Conservation (phyloP, 2,329 filamentous ascomycete genomes). For the Penicillium hesseltinei region DNA sequence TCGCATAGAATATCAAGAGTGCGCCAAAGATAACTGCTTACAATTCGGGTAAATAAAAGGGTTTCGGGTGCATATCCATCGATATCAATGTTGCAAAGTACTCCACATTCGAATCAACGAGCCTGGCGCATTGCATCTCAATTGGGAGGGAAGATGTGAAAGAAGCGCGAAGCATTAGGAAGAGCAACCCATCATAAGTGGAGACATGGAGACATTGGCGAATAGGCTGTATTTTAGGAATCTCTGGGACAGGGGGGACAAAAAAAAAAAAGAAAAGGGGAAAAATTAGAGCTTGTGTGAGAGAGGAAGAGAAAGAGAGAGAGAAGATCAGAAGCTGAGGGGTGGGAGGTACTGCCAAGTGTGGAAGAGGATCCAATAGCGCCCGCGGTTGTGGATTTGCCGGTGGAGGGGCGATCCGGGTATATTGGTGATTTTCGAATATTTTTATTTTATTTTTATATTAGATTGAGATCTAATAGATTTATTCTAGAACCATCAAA, state of each 20-base stretch:
- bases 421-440: background rate
- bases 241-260: no score
- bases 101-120: slow-evolving; percentile 1
- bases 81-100: background rate
- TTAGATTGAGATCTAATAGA: background rate
- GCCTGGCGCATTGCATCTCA: slow-evolving; percentile 8
- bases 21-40: background rate
- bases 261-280: background rate
- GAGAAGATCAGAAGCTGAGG: slow-evolving; percentile 16
- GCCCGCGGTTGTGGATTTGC: slow-evolving; percentile 11
- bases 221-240: background rate
- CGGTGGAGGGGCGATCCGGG: slow-evolving; percentile 11
- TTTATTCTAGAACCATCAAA: background rate
- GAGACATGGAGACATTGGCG: slow-evolving; percentile 3
- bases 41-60: background rate
- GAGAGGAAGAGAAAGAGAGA: slow-evolving; percentile 7
- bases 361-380: slow-evolving; percentile 18
- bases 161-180: slow-evolving; percentile 3
- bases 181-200: background rate
- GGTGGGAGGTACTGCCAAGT: slow-evolving; percentile 20
- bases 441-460: no score
- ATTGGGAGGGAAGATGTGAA: slow-evolving; percentile 1
- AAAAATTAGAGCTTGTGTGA: background rate
- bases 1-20: background rate
- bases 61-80: background rate